These are phyloP conservation scores for Saccharomycopsis oosterbeekiorum DNA, from an alignment of 805 yeast genomes.

Conservation along the genomic window DNA sequence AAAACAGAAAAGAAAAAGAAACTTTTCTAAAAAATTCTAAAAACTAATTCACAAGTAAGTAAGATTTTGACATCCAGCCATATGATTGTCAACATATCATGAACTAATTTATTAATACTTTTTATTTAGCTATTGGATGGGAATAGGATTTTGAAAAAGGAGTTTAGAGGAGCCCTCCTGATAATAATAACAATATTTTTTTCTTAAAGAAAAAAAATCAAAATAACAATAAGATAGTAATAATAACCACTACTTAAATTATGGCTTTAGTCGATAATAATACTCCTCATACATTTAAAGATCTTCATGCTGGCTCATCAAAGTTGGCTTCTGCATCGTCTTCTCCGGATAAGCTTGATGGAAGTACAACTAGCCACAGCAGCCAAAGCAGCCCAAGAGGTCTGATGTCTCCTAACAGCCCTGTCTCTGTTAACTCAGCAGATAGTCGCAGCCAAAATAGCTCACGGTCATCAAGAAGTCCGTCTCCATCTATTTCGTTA, in stretches of 20 bases:
- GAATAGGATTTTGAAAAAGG: neutral
- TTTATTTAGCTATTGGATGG: neutral
- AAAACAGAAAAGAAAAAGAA: neutral
- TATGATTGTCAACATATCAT: neutral
- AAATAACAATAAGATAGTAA: neutral
- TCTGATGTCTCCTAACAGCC: conserved; percentile 1
- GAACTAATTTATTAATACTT: neutral
- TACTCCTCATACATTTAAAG: neutral
- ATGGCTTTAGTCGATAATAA: neutral
- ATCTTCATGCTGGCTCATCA: neutral
- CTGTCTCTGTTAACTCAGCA: neutral
- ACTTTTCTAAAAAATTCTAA: neutral
- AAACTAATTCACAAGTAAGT: neutral
- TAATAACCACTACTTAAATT: too few relatives aligned
- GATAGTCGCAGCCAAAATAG: neutral
- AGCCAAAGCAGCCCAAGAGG: conserved; percentile 1
- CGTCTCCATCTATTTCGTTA: neutral
- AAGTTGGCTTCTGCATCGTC: neutral
- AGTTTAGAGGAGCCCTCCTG: conserved; percentile 1
- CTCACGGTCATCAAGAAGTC: neutral
- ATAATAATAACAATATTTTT: neutral
- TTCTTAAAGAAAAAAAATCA: neutral
- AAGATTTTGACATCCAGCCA: neutral
- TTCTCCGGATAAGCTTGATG: neutral
- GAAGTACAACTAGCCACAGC: neutral